Evolutionary conservation across 768 basidiomycete genomes (phyloP).

Genomic region (Lentinula lateritia): DNA sequence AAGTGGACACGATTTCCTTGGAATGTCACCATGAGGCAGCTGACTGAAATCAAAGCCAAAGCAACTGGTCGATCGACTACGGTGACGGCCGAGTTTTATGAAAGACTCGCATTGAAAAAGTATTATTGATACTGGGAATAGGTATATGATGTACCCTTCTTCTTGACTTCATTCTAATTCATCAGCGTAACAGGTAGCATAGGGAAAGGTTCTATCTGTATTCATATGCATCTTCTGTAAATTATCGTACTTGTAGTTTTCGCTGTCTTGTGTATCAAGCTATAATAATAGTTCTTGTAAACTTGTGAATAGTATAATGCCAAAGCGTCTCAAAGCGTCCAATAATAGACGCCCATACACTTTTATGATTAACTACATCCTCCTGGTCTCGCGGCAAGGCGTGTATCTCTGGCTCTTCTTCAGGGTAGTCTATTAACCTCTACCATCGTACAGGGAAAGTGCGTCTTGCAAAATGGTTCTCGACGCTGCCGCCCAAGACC

Average conservation of each 20-base stretch:
- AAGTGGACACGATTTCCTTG: conserved; percentile 33
- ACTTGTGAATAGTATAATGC: no score
- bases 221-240: background rate
- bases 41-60: conserved; percentile 47
- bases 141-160: background rate
- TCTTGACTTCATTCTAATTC: background rate
- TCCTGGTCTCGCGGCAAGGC: conserved; percentile 93
- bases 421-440: background rate
- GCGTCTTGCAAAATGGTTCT: conserved; percentile 94
- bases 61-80: conserved; percentile 35
- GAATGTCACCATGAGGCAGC: conserved; percentile 48
- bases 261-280: background rate
- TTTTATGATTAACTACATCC: conserved; percentile 80
- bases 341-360: background rate
- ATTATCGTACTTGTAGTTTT: background rate
- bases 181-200: background rate
- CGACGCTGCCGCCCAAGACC: conserved; percentile 71
- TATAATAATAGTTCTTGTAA: no score
- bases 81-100: conserved; percentile 40
- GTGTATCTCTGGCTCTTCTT: conserved; percentile 17
- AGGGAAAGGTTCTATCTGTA: background rate
- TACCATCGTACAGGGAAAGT: conserved; percentile 64
- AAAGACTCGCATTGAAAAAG: conserved; percentile 29
- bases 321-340: background rate
- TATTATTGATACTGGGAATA: conserved; percentile 1